A percentile compares a stretch with the other conserved stretches of the same genome.
These are phyloP conservation scores for Chytridium lagenaria DNA, from an alignment of 371 early-diverging fungal genomes.

Conservation along the genomic window DNA sequence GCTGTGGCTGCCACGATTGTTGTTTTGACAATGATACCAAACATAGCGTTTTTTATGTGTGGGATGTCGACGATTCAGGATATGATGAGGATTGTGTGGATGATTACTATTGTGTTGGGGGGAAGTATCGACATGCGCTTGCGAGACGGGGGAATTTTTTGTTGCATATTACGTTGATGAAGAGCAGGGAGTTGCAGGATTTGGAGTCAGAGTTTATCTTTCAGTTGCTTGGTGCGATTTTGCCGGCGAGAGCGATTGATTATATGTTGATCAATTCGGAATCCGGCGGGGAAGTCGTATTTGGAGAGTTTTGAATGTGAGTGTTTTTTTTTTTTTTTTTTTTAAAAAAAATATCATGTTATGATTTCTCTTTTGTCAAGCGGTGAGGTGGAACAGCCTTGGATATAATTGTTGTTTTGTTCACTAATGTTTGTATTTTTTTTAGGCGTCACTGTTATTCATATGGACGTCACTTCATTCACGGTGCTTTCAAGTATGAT, in stretches of 20 bases:
- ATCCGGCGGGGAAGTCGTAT: background rate
- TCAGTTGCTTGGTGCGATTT: background rate
- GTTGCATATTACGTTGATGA: background rate
- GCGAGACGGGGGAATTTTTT: background rate
- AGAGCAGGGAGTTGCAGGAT: constrained; percentile 9
- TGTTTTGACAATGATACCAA: background rate
- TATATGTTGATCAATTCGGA: background rate
- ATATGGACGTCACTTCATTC: constrained; percentile 18
- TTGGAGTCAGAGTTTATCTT: background rate
- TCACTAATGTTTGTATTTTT: background rate
- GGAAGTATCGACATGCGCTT: background rate
- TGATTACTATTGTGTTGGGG: background rate
- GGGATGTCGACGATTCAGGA: background rate
- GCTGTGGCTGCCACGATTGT: background rate
- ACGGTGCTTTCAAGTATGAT: constrained; percentile 17
- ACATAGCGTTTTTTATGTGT: background rate
- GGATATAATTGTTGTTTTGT: too few relatives aligned
- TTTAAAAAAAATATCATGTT: too few relatives aligned
- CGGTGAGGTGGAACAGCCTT: too few relatives aligned
- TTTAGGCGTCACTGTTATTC: constrained; percentile 11
- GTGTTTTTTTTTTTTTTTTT: background rate
- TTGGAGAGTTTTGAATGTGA: constrained; percentile 11
- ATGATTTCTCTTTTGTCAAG: too few relatives aligned
- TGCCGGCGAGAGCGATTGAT: background rate
- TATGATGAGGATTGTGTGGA: background rate